Conservation (phyloP, 2,329 filamentous ascomycete species). For the Coniosporium tulheliwenetii region DNA sequence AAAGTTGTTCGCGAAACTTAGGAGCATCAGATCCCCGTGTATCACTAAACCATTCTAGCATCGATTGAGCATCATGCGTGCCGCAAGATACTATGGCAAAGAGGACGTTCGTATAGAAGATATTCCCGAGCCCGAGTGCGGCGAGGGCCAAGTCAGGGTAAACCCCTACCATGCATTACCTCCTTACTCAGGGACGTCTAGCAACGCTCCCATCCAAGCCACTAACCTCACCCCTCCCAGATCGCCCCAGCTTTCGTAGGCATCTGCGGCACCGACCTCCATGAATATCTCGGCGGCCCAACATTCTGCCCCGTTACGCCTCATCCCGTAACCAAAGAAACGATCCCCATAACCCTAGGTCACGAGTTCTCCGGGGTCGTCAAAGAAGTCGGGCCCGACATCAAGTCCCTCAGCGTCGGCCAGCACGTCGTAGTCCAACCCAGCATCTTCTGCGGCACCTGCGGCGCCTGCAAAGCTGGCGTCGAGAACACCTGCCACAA, state of each 20-base stretch:
- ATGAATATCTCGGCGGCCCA: conserved; percentile 22
- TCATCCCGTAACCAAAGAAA: conserved; percentile 42
- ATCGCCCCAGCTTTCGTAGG: conserved; percentile 33
- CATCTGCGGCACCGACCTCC: conserved; percentile 32
- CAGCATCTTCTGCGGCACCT: conserved; percentile 41
- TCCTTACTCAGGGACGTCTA: too few relatives aligned
- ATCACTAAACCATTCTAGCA: too few relatives aligned
- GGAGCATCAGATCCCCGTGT: too few relatives aligned
- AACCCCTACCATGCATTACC: too few relatives aligned
- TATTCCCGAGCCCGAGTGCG: conserved; percentile 30
- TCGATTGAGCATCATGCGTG: conserved; percentile 26
- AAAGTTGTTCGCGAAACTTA: too few relatives aligned
- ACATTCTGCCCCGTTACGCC: conserved; percentile 34
- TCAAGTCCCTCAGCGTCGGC: conserved; percentile 33
- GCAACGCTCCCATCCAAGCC: not conserved
- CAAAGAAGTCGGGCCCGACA: conserved; percentile 18
- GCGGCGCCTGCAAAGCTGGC: conserved; percentile 36
- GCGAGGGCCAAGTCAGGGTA: conserved; percentile 33
- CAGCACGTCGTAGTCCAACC: conserved; percentile 45
- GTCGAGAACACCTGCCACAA: conserved; percentile 43
- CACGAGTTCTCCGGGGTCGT: conserved; percentile 51
- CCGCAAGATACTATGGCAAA: conserved; percentile 38
- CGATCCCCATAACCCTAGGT: conserved; percentile 43
- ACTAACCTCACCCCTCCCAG: conserved; percentile 12
- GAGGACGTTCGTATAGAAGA: conserved; percentile 40